Percentiles rank a stretch among this genome's conserved stretches.
Evolutionary conservation across 2,329 filamentous ascomycete species (phyloP).

Genomic region (Exophiala viscosa): DNA sequence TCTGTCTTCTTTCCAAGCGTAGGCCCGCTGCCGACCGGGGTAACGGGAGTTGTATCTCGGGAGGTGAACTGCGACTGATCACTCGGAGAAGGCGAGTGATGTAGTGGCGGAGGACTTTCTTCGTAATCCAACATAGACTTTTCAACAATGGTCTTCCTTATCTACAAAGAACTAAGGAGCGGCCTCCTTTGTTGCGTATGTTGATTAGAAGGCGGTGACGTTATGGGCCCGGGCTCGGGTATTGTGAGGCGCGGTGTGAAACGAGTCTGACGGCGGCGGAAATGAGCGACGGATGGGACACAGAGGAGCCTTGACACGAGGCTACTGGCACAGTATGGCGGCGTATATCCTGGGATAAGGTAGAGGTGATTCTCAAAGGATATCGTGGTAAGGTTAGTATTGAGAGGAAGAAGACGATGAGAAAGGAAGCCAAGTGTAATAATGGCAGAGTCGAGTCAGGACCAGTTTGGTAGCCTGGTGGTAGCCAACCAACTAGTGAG

Average conservation of each 20-base stretch:
- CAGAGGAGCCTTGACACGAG: background rate
- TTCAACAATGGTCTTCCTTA: background rate
- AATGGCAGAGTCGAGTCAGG: background rate
- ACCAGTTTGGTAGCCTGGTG: background rate
- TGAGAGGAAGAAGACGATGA: background rate
- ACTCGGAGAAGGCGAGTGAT: constrained; percentile 49
- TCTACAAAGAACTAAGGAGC: constrained; percentile 18
- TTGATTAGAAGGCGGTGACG: constrained; percentile 4
- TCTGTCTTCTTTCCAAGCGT: constrained; percentile 41
- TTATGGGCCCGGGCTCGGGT: constrained; percentile 5
- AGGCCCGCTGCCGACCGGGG: constrained; percentile 48
- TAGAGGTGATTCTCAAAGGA: background rate
- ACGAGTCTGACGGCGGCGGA: background rate
- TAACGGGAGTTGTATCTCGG: constrained; percentile 47
- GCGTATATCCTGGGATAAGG: background rate
- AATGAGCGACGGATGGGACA: constrained; percentile 3
- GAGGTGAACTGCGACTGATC: constrained; percentile 49
- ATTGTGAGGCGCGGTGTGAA: background rate
- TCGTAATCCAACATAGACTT: constrained; percentile 51
- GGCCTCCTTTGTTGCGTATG: background rate
- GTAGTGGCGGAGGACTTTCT: constrained; percentile 49
- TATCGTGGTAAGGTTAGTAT: background rate
- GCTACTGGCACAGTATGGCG: background rate
- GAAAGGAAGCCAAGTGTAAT: too few species aligned
- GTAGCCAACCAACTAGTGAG: background rate